Conservation (phyloP, 164 flowering plant genomes). For the Echeveria elegans region DNA sequence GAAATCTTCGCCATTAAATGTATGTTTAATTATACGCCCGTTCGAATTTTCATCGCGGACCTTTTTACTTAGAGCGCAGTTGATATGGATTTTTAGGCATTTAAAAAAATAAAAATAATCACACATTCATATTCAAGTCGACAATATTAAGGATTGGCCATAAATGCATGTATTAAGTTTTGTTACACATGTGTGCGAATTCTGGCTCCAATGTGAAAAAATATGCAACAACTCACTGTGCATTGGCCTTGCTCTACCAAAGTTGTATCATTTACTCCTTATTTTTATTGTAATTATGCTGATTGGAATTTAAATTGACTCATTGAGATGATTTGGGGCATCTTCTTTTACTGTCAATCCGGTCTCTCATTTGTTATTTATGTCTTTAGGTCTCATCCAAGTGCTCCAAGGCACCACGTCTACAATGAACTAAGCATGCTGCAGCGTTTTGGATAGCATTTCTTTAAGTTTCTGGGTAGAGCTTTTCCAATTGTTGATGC, state of each 20-base stretch:
- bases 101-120: no score
- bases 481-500: neutral
- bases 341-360: neutral
- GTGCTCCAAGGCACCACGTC: constrained; percentile 56
- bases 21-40: constrained; percentile 11
- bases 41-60: neutral
- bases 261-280: neutral
- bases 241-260: neutral
- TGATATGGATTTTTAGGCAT: no score
- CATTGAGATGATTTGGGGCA: neutral
- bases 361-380: neutral
- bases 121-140: no score
- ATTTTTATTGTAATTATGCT: neutral
- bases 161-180: neutral
- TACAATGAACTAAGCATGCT: constrained; percentile 69
- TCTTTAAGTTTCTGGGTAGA: neutral
- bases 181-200: neutral
- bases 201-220: neutral
- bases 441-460: constrained; percentile 76
- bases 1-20: constrained; percentile 45
- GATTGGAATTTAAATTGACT: neutral
- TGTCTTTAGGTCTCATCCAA: constrained; percentile 56
- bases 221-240: neutral
- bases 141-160: neutral
- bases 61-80: no score